A percentile compares a stretch with the other conserved stretches of the same genome.
Conservation (phyloP, 192 early-diverging fungal genomes). For the Ramicandelaber brevisporus region DNA sequence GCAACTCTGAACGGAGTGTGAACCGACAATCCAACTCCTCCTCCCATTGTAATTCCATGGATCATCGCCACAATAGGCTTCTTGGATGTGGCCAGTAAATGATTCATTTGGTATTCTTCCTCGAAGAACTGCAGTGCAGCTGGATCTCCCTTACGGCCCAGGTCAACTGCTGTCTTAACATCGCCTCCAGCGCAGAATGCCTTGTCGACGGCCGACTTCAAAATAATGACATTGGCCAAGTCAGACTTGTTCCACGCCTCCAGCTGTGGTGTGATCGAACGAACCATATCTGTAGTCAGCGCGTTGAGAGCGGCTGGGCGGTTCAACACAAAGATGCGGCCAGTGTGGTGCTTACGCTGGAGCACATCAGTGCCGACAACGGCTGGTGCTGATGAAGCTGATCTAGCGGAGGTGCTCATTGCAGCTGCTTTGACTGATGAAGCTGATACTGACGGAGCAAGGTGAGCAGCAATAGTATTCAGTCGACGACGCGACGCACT, state of each 20-base stretch:
- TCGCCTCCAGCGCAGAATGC: conserved; percentile 88
- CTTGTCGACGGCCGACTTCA: conserved; percentile 41
- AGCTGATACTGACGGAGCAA: too few relatives aligned
- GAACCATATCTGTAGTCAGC: conserved; percentile 62
- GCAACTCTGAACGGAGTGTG: conserved; percentile 92
- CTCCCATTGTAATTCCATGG: conserved; percentile 87
- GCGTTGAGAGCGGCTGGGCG: conserved; percentile 65
- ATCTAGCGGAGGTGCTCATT: too few relatives aligned
- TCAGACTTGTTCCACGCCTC: conserved; percentile 72
- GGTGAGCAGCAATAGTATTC: too few relatives aligned
- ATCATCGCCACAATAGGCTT: conserved; percentile 79
- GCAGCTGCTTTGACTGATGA: too few relatives aligned
- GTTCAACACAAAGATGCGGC: conserved; percentile 45
- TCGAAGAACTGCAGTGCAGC: conserved; percentile 58
- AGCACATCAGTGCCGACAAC: conserved; percentile 23
- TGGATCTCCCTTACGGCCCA: conserved; percentile 9
- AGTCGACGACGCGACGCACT: too few relatives aligned
- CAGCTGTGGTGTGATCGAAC: conserved; percentile 52
- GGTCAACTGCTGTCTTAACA: conserved; percentile 27
- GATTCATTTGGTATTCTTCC: conserved; percentile 79
- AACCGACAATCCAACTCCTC: conserved; percentile 84
- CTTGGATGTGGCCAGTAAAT: conserved; percentile 62
- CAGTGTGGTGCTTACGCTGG: conserved; percentile 19
- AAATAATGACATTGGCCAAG: conserved; percentile 63
- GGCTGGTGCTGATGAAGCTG: too few relatives aligned